These are phyloP conservation scores for Fusarium metavorans DNA, from an alignment of 2,329 filamentous ascomycete species.

Conservation along the genomic window DNA sequence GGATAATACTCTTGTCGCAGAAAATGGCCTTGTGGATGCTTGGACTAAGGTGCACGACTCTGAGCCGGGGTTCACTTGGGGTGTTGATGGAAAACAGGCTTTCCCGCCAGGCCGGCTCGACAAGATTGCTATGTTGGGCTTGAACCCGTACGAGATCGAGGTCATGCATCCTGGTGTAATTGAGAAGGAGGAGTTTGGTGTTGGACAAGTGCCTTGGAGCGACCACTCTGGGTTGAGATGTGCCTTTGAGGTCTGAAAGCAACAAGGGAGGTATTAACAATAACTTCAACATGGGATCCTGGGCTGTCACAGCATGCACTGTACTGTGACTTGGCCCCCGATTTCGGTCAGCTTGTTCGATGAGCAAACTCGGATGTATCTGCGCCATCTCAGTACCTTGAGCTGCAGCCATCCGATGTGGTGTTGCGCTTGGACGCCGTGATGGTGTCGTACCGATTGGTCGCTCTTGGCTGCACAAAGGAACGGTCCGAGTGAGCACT, in stretches of 20 bases:
- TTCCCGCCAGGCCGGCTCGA: slow-evolving; percentile 53
- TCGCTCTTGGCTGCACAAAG: neutral
- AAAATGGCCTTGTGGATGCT: slow-evolving; percentile 51
- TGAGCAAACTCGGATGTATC: neutral
- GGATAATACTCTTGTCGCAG: slow-evolving; percentile 47
- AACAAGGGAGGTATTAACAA: neutral
- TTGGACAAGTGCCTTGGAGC: slow-evolving; percentile 3
- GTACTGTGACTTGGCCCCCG: neutral
- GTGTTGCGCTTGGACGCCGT: neutral
- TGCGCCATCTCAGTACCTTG: neutral
- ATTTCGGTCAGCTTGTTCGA: neutral
- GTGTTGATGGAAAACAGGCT: slow-evolving; percentile 46
- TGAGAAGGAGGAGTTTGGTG: neutral
- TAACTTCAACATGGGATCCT: neutral
- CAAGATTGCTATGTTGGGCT: slow-evolving; percentile 49
- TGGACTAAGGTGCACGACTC: slow-evolving; percentile 47
- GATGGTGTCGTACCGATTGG: slow-evolving; percentile 4
- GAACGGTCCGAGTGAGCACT: neutral
- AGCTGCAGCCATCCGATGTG: neutral
- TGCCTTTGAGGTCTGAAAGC: neutral
- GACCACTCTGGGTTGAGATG: slow-evolving; percentile 13
- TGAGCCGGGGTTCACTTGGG: slow-evolving; percentile 54
- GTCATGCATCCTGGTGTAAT: slow-evolving; percentile 26
- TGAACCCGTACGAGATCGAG: slow-evolving; percentile 34
- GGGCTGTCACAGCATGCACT: neutral